Percentiles rank a stretch among this genome's conserved stretches.
Conservation (phyloP, 2,329 filamentous ascomycete genomes). For the Alternaria dauci region DNA sequence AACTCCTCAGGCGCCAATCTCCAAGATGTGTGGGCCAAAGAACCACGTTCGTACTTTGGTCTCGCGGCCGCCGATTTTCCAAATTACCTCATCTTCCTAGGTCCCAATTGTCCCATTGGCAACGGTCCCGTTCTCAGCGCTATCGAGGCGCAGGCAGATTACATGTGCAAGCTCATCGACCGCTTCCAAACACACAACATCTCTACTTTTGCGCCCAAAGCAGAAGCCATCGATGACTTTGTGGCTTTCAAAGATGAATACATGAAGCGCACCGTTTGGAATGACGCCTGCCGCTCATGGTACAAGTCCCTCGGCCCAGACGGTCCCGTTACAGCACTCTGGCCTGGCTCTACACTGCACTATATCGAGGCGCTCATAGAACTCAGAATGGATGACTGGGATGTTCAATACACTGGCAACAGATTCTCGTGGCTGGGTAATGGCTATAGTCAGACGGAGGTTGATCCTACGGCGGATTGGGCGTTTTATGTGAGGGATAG, state of each 20-base stretch:
- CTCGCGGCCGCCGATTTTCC: slow-evolving; percentile 58
- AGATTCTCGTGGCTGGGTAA: slow-evolving; percentile 52
- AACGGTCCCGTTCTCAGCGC: slow-evolving; percentile 55
- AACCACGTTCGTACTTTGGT: slow-evolving; percentile 56
- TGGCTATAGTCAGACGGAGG: slow-evolving; percentile 47
- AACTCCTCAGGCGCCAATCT: slow-evolving; percentile 52
- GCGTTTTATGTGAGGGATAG: slow-evolving; percentile 47
- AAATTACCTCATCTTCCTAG: slow-evolving; percentile 56
- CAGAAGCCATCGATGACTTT: slow-evolving; percentile 60
- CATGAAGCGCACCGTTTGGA: slow-evolving; percentile 58
- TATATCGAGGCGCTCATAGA: slow-evolving; percentile 60
- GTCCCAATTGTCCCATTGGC: slow-evolving; percentile 54
- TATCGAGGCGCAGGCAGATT: slow-evolving; percentile 60
- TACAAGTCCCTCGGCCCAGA: slow-evolving; percentile 47
- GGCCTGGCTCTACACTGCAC: slow-evolving; percentile 59
- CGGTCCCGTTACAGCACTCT: slow-evolving; percentile 53
- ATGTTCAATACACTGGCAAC: slow-evolving; percentile 52
- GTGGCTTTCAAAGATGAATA: slow-evolving; percentile 57
- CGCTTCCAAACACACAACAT: slow-evolving; percentile 61
- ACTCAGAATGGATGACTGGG: slow-evolving; percentile 58
- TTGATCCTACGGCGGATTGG: slow-evolving; percentile 48
- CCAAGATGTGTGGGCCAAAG: slow-evolving; percentile 55
- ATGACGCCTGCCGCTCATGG: slow-evolving; percentile 57
- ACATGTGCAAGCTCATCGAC: slow-evolving; percentile 61
- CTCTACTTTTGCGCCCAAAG: slow-evolving; percentile 54